Evolutionary conservation across 768 basidiomycete genomes (phyloP).

Genomic region (Rhodocollybia butyracea): DNA sequence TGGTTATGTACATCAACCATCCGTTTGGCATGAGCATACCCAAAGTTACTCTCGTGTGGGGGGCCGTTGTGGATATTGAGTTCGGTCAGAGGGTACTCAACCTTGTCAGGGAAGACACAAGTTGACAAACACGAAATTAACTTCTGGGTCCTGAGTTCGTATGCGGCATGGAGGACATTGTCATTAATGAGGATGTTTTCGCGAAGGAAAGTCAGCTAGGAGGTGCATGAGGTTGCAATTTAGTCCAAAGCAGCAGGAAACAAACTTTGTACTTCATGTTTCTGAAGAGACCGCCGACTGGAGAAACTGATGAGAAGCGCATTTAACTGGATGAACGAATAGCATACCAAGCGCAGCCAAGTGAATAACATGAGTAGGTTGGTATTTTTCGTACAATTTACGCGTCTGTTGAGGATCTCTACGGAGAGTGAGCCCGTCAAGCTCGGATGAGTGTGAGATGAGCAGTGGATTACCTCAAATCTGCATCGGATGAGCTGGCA

Average conservation of each 20-base stretch:
- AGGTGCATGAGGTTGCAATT: not conserved
- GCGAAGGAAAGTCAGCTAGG: constrained; percentile 83
- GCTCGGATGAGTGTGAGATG: not conserved
- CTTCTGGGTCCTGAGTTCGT: constrained; percentile 64
- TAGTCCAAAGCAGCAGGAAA: not conserved
- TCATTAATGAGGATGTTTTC: constrained; percentile 97
- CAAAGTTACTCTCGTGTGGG: constrained; percentile 93
- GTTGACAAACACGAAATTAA: constrained; percentile 95
- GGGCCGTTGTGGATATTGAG: constrained; percentile 89
- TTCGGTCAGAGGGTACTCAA: constrained; percentile 90
- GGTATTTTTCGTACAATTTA: constrained; percentile 83
- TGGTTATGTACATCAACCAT: constrained; percentile 96
- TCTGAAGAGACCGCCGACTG: constrained; percentile 92
- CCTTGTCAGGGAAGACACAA: constrained; percentile 96
- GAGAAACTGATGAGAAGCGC: constrained; percentile 6
- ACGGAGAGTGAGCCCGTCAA: constrained; percentile 1
- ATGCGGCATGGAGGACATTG: constrained; percentile 78
- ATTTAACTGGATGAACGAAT: not conserved
- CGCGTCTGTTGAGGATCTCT: constrained; percentile 72
- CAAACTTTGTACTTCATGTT: constrained; percentile 92
- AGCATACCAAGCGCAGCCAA: constrained; percentile 85
- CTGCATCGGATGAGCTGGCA: constrained; percentile 72
- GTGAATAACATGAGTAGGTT: constrained; percentile 96
- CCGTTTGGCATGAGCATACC: constrained; percentile 94
- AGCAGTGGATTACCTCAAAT: constrained; percentile 59